phyloP scores from a whole-genome alignment of 139 green algal genomes.

The Picochlorum costavermella region DNA sequence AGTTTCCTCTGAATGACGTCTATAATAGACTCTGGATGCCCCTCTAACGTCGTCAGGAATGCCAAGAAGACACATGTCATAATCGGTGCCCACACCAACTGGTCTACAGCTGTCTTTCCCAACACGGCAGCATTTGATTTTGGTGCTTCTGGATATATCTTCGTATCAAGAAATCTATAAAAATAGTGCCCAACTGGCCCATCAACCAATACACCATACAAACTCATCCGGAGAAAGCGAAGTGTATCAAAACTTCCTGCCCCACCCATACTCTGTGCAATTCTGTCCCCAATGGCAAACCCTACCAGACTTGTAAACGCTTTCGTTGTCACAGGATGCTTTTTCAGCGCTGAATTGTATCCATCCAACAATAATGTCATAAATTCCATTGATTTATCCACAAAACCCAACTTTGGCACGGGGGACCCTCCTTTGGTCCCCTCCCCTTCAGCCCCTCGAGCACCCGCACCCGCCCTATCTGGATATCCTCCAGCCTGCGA shows the following conservation, averaged over 20 bases:
- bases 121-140: slow-evolving; percentile 36
- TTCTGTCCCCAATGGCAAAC: slow-evolving; percentile 54
- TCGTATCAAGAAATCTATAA: slow-evolving; percentile 40
- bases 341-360: slow-evolving; percentile 33
- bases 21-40: slow-evolving; percentile 43
- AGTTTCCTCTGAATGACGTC: slow-evolving; percentile 45
- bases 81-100: slow-evolving; percentile 44
- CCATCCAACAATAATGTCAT: neutral
- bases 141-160: slow-evolving; percentile 33
- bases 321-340: slow-evolving; percentile 46
- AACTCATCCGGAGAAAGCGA: slow-evolving; percentile 28
- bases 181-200: slow-evolving; percentile 35
- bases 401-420: neutral
- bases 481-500: too few relatives aligned
- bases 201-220: slow-evolving; percentile 47
- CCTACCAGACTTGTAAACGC: slow-evolving; percentile 44
- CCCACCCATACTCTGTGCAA: slow-evolving; percentile 43
- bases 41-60: slow-evolving; percentile 40
- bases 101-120: slow-evolving; percentile 44
- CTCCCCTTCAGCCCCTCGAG: slow-evolving; percentile 1
- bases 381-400: neutral
- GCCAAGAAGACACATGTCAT: slow-evolving; percentile 44
- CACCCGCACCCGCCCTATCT: too few relatives aligned
- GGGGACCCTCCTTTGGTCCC: neutral
- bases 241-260: slow-evolving; percentile 19